Evolutionary conservation across 352 stramenopile species (phyloP).

Genomic region (Phytophthora citrophthora): DNA sequence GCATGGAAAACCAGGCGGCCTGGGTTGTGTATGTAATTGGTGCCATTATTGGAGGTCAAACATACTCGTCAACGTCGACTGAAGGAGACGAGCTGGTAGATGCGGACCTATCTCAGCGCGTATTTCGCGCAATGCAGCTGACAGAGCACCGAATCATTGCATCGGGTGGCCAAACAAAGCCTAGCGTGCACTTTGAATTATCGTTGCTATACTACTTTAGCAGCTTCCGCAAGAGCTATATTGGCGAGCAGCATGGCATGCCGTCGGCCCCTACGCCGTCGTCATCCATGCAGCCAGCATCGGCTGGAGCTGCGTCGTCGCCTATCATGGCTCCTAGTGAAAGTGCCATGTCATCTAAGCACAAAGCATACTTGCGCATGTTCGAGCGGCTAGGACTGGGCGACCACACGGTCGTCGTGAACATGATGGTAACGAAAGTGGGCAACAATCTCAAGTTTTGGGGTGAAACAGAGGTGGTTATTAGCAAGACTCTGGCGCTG

Average conservation of each 20-base stretch:
- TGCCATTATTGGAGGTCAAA: constrained; percentile 95
- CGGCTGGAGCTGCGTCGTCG: constrained; percentile 40
- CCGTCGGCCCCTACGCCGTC: constrained; percentile 72
- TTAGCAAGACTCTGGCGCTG: constrained; percentile 95
- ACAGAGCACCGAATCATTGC: constrained; percentile 95
- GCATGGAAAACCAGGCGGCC: constrained; percentile 95
- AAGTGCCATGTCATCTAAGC: constrained; percentile 87
- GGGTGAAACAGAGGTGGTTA: constrained; percentile 95
- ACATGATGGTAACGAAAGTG: constrained; percentile 99
- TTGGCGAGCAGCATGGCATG: constrained; percentile 92
- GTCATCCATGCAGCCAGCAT: constrained; percentile 47
- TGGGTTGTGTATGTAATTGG: constrained; percentile 98
- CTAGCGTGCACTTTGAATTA: constrained; percentile 94
- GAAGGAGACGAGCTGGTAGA: constrained; percentile 96
- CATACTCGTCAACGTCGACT: constrained; percentile 91
- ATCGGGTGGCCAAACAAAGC: constrained; percentile 81
- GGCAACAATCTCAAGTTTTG: constrained; percentile 99
- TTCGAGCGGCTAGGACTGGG: constrained; percentile 98
- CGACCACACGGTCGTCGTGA: constrained; percentile 97
- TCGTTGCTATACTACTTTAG: constrained; percentile 98
- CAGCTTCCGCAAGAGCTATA: constrained; percentile 92
- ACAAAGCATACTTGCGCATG: constrained; percentile 97
- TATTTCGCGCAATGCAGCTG: constrained; percentile 96
- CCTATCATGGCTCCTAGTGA: constrained; percentile 85
- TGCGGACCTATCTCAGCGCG: constrained; percentile 94